These are phyloP conservation scores for Trichoderma sp. DNA, from an alignment of 2,329 filamentous ascomycete genomes.

Conservation along the genomic window DNA sequence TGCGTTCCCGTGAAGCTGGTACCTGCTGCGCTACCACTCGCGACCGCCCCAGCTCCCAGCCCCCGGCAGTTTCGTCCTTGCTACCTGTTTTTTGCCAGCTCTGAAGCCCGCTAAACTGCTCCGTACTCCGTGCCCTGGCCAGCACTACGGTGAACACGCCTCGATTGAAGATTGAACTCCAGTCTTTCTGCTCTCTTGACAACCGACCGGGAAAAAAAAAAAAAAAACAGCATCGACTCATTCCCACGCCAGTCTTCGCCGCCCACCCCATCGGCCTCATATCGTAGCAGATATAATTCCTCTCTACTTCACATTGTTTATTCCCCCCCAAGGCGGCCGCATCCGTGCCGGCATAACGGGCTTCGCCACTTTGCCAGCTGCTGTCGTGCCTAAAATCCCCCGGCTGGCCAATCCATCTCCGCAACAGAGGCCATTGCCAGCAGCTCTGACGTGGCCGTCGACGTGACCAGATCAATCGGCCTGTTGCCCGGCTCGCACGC, in stretches of 20 bases:
- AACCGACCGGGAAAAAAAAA: conserved; percentile 7
- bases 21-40: not conserved
- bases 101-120: not conserved
- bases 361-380: conserved; percentile 3
- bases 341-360: not conserved
- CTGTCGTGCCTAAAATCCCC: conserved; percentile 16
- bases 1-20: not conserved
- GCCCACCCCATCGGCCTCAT: not conserved
- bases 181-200: conserved; percentile 9
- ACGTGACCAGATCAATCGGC: conserved; percentile 19
- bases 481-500: conserved; percentile 17
- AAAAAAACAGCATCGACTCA: not conserved
- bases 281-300: not conserved
- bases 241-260: conserved; percentile 2
- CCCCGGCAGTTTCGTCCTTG: conserved; percentile 8
- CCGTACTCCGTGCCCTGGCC: conserved; percentile 15
- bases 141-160: conserved; percentile 16
- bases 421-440: conserved; percentile 16
- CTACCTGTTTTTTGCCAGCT: conserved; percentile 8
- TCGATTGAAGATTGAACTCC: conserved; percentile 6
- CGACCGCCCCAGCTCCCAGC: not conserved
- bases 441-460: conserved; percentile 18
- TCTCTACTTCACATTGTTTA: not conserved
- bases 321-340: not conserved
- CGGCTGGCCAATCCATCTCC: conserved; percentile 12